These are phyloP conservation scores for Fusarium caatingaense DNA, from an alignment of 2,329 filamentous ascomycete species.

Conservation along the genomic window DNA sequence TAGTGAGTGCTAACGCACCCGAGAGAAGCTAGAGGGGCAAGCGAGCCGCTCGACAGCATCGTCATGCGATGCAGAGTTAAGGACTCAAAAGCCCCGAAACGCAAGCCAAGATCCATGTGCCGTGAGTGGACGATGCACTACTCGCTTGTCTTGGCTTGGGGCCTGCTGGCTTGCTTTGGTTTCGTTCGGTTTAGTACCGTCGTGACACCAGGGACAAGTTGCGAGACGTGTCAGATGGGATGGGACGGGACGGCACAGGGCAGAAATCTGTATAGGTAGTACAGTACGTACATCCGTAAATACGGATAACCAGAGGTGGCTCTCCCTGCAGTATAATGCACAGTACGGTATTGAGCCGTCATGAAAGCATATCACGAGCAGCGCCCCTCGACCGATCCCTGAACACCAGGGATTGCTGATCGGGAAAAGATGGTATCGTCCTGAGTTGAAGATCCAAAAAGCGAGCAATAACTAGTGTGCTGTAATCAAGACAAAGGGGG, in stretches of 20 bases:
- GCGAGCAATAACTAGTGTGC: slow-evolving; percentile 24
- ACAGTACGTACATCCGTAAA: background rate
- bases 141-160: slow-evolving; percentile 11
- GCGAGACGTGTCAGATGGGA: slow-evolving; percentile 38
- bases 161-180: slow-evolving; percentile 11
- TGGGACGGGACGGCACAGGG: slow-evolving; percentile 19
- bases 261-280: background rate
- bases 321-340: background rate
- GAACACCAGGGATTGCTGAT: slow-evolving; percentile 9
- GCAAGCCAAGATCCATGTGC: slow-evolving; percentile 30
- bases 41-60: slow-evolving; percentile 34
- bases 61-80: slow-evolving; percentile 40
- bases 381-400: background rate
- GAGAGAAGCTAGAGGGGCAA: slow-evolving; percentile 24
- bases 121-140: slow-evolving; percentile 19
- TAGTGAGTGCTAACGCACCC: slow-evolving; percentile 34
- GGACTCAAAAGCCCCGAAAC: slow-evolving; percentile 34
- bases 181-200: background rate
- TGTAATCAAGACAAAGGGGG: slow-evolving; percentile 9
- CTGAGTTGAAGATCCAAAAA: slow-evolving; percentile 19
- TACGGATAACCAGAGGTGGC: background rate
- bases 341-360: background rate
- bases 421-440: slow-evolving; percentile 27
- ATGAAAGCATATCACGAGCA: background rate
- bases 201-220: slow-evolving; percentile 20